Base-by-base conservation (phyloP, 169 alveolate species). In the Cystoisospora suis region DNA sequence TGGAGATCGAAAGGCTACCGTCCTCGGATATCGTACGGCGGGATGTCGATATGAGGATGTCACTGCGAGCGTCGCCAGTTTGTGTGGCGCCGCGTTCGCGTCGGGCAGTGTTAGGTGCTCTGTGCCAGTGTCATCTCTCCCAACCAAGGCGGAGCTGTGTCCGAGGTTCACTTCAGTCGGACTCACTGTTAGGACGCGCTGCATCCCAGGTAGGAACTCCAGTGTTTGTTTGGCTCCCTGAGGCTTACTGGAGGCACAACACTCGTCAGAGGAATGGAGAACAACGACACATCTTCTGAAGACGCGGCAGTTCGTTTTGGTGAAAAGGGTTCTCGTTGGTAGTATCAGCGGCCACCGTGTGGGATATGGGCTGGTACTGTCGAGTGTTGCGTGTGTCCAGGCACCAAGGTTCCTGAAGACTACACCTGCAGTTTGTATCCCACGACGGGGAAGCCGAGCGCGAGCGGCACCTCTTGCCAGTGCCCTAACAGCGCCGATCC, bases 401-500 rank as follows among this genome's bases (percentile, higher is more conserved):
- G 42, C 23, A 40, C 79, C 40, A 0, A 3, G 46, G 6, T 65
- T 38, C 36, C 49, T 17, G 17, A 29, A 12, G 56, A 72, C 56
- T 72, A 36, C 83, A 38, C 29, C 27, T 72, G 83, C n/a, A 56
- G 3, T 40, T 38, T 34, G 56, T 40, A 38, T 17, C 56, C 0
- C 34, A 38, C 56, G n/a, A 72, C 83, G 27, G 83, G 83, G 32
- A 9, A 2, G 23, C 12, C 44, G 32, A 38, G 15, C 58, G 12
- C 49, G 9, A 23, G 44, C 42, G 79, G 79, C 1, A 65, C 0
- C 23, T 32, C 83, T 17, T 72, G 83, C 58, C 9, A 47, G 23
- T 72, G 83, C n/a, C 83, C 83, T 2, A 72, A 72, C 32, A 72
- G 56, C 32, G 83, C 83, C 12, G 1, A 72, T n/a, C 83, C 83